A percentile compares a stretch with the other conserved stretches of the same genome.
These are phyloP conservation scores for Geranomyces variabilis DNA, from an alignment of 192 early-diverging fungal genomes.

Conservation along the genomic window DNA sequence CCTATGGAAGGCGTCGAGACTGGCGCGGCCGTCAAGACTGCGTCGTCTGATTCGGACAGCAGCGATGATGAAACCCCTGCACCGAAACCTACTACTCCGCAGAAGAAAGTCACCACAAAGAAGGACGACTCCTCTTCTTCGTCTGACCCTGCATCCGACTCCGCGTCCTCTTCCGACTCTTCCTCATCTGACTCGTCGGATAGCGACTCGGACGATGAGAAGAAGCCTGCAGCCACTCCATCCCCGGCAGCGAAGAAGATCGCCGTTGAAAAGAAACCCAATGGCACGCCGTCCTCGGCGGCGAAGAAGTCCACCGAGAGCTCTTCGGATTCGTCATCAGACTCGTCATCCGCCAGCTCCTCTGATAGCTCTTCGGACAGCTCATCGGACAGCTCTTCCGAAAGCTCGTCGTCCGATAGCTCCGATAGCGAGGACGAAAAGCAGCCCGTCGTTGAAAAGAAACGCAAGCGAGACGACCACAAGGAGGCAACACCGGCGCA, in stretches of 20 bases:
- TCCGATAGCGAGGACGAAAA: slow-evolving; percentile 30
- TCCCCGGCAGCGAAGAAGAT: slow-evolving; percentile 17
- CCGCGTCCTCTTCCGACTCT: slow-evolving; percentile 31
- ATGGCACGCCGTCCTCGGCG: background rate
- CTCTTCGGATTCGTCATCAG: slow-evolving; percentile 9
- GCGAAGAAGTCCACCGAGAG: slow-evolving; percentile 18
- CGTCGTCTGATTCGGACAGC: slow-evolving; percentile 59
- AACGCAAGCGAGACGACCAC: slow-evolving; percentile 46
- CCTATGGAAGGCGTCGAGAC: slow-evolving; percentile 10
- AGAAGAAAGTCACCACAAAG: slow-evolving; percentile 18
- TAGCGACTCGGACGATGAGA: slow-evolving; percentile 34
- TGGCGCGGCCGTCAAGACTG: slow-evolving; percentile 7
- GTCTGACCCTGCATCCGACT: slow-evolving; percentile 16
- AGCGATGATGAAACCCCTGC: slow-evolving; percentile 17
- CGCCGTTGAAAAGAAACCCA: slow-evolving; percentile 1
- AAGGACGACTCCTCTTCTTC: background rate
- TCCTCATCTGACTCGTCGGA: slow-evolving; percentile 18
- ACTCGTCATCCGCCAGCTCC: slow-evolving; percentile 4
- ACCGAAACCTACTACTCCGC: slow-evolving; percentile 6
- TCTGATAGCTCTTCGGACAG: slow-evolving; percentile 15
- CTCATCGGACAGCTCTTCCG: slow-evolving; percentile 11
- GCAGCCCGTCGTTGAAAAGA: slow-evolving; percentile 32
- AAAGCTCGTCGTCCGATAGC: background rate
- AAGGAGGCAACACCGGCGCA: slow-evolving; percentile 5
- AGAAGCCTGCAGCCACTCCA: slow-evolving; percentile 24